A percentile compares a stretch with the other conserved stretches of the same genome.
Conservation (phyloP, 1,284 basidiomycete species). For the Leccinum insigne region DNA sequence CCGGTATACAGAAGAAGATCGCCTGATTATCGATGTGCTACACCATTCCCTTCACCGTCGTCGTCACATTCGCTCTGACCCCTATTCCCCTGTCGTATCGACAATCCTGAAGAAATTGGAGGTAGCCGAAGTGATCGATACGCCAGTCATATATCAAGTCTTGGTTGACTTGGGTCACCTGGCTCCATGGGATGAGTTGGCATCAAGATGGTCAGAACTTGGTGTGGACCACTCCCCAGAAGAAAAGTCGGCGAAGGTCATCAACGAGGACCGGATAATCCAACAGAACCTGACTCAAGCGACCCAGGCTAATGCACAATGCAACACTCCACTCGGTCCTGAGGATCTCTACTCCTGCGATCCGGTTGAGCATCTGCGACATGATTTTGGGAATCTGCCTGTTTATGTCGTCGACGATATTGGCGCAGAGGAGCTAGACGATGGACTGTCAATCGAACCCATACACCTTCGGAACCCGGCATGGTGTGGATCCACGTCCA, state of each 20-base stretch:
- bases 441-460: constrained; percentile 85
- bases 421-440: constrained; percentile 88
- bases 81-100: constrained; percentile 55
- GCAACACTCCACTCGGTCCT: constrained; percentile 42
- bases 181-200: constrained; percentile 72
- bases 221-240: constrained; percentile 37
- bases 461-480: constrained; percentile 54
- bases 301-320: constrained; percentile 8
- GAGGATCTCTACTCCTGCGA: constrained; percentile 62
- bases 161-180: constrained; percentile 71
- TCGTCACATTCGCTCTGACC: constrained; percentile 64
- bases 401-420: constrained; percentile 93
- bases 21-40: constrained; percentile 66
- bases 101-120: constrained; percentile 63
- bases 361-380: constrained; percentile 64
- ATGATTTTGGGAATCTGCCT: constrained; percentile 82
- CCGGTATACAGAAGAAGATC: constrained; percentile 60
- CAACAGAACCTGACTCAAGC: constrained; percentile 26
- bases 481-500: constrained; percentile 88
- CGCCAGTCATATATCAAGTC: constrained; percentile 42
- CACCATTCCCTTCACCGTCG: constrained; percentile 58
- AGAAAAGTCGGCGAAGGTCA: constrained; percentile 31
- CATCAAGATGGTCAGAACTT: constrained; percentile 38
- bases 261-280: constrained; percentile 37
- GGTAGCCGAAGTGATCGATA: constrained; percentile 37